phyloP scores from a whole-genome alignment of 2,329 filamentous ascomycete species.

The Moelleriella libera region DNA sequence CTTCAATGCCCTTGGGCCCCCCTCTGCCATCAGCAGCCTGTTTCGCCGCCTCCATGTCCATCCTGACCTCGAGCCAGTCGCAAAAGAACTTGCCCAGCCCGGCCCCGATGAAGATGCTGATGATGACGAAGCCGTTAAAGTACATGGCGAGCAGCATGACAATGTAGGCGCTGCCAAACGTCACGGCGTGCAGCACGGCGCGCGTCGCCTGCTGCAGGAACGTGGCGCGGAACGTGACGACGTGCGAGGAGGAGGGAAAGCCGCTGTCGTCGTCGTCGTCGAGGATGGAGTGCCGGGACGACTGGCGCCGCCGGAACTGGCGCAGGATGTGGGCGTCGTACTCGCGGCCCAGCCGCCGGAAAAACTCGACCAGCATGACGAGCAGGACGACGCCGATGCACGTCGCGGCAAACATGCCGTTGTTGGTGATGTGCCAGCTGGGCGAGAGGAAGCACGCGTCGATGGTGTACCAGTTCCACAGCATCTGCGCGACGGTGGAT shows the following conservation, averaged over 20 bases:
- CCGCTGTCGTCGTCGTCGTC: constrained; percentile 9
- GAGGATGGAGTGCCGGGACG: constrained; percentile 2
- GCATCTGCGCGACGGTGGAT: constrained; percentile 37
- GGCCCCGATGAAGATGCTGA: constrained; percentile 53
- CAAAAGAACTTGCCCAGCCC: constrained; percentile 38
- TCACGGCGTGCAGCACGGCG: constrained; percentile 51
- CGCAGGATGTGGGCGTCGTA: constrained; percentile 54
- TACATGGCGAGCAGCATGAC: constrained; percentile 57
- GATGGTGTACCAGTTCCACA: constrained; percentile 66
- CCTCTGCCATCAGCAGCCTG: constrained; percentile 10
- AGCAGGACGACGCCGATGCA: constrained; percentile 65
- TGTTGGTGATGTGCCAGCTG: constrained; percentile 58
- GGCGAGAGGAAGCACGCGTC: constrained; percentile 57
- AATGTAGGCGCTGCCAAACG: constrained; percentile 64
- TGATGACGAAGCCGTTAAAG: constrained; percentile 60
- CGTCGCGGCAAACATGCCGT: constrained; percentile 61
- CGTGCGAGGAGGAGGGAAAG: constrained; percentile 6
- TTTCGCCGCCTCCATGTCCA: constrained; percentile 19
- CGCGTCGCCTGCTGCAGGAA: constrained; percentile 50
- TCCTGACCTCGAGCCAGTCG: constrained; percentile 33
- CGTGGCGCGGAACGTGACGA: constrained; percentile 35
- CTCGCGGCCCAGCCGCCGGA: constrained; percentile 56
- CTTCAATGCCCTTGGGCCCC: constrained; percentile 22
- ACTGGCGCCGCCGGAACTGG: constrained; percentile 22
- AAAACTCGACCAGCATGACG: constrained; percentile 54